Evolutionary conservation across 139 green algal species (phyloP).

Genomic region (Bryopsis sp.): DNA sequence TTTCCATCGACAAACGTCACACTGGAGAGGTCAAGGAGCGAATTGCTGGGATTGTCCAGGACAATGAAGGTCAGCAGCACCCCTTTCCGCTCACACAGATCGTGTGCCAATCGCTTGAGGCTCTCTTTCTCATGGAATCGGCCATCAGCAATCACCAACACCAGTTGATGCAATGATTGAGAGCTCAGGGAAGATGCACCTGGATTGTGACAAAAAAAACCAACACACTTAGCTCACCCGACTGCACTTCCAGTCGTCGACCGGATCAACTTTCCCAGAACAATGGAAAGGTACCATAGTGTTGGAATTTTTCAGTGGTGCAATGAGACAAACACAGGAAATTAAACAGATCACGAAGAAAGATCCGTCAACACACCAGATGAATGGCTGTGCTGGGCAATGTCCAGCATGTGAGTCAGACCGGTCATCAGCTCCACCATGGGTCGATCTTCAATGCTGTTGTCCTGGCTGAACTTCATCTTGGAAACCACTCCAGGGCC

Average conservation of each 20-base stretch:
- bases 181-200: constrained; percentile 23
- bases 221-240: too few species aligned
- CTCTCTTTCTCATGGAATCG: constrained; percentile 93
- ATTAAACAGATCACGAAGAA: too few species aligned
- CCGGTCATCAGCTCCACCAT: constrained; percentile 75
- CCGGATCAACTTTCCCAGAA: too few species aligned
- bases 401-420: constrained; percentile 61
- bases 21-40: constrained; percentile 83
- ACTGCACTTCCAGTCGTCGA: too few species aligned
- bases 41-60: constrained; percentile 58
- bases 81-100: constrained; percentile 43
- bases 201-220: too few species aligned
- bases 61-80: constrained; percentile 88
- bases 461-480: constrained; percentile 80
- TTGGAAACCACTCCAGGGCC: constrained; percentile 59
- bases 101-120: constrained; percentile 52
- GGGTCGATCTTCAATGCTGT: constrained; percentile 86
- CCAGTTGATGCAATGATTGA: constrained; percentile 76
- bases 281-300: too few species aligned
- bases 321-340: too few species aligned
- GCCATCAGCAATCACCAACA: constrained; percentile 94
- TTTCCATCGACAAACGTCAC: constrained; percentile 82
- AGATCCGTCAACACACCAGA: background rate
- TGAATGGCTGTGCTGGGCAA: constrained; percentile 34
- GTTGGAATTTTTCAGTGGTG: too few species aligned